Conservation (phyloP, 1,284 basidiomycete species). For the Ceratobasidium sp. region DNA sequence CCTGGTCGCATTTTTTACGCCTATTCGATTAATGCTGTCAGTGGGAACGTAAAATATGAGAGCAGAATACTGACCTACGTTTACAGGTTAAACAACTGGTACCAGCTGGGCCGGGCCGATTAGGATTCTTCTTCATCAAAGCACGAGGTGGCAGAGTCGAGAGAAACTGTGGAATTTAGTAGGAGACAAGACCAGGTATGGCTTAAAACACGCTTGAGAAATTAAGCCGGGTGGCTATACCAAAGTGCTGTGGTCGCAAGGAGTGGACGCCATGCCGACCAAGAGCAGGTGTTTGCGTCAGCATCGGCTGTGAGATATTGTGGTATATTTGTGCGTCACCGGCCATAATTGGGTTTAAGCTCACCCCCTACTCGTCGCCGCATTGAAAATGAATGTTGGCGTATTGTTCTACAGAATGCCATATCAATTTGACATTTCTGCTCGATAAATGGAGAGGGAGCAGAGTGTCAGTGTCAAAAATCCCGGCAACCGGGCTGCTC, state of each 20-base stretch:
- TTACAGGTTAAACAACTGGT: constrained; percentile 43
- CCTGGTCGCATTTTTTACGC: constrained; percentile 31
- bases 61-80: constrained; percentile 17
- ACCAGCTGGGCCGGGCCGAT: constrained; percentile 29
- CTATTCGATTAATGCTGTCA: background rate
- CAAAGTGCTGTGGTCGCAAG: background rate
- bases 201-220: background rate
- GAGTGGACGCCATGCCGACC: background rate
- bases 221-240: background rate
- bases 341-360: no score
- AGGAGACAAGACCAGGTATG: background rate
- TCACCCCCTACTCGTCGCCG: no score
- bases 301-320: background rate
- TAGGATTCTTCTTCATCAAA: constrained; percentile 5
- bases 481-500: no score
- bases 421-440: no score
- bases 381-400: no score
- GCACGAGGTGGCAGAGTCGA: background rate
- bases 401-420: no score
- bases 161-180: background rate
- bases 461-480: no score
- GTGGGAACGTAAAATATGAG: background rate
- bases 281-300: background rate
- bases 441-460: no score
- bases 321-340: background rate